Conservation (phyloP, 2,329 filamentous ascomycete genomes). For the Plectosphaerella cucumerina region DNA sequence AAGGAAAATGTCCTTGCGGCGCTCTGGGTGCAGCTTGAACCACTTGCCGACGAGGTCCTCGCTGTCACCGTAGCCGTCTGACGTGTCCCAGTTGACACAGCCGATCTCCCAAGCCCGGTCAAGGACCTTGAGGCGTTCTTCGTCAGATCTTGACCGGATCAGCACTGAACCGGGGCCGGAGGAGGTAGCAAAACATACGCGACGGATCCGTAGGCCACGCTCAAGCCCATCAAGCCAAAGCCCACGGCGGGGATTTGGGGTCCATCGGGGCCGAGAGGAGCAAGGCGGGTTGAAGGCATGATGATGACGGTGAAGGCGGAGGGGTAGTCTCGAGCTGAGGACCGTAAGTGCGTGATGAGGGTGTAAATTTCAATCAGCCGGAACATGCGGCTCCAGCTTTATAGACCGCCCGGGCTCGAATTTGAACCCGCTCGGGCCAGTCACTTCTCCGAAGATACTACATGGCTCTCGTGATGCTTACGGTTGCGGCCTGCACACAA, state of each 20-base stretch:
- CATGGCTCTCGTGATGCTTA: no score
- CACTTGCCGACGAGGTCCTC: conserved; percentile 46
- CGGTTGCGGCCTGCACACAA: no score
- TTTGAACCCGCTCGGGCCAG: no score
- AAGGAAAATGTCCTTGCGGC: conserved; percentile 44
- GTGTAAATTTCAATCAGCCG: no score
- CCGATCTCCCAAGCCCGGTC: conserved; percentile 37
- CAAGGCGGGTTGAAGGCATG: no score
- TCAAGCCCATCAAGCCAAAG: conserved; percentile 50
- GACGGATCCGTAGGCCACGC: conserved; percentile 12
- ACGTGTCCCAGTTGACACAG: conserved; percentile 37
- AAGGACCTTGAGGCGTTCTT: conserved; percentile 33
- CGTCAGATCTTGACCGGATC: conserved; percentile 19
- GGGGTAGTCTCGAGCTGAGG: no score
- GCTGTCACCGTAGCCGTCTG: conserved; percentile 38
- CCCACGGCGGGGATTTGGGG: conserved; percentile 46
- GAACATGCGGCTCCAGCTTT: no score
- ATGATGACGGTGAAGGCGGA: no score
- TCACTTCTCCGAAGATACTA: no score
- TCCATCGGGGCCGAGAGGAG: conserved; percentile 47
- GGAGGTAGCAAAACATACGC: not conserved
- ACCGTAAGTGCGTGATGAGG: no score
- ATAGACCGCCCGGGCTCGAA: no score
- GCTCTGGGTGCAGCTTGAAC: conserved; percentile 43
- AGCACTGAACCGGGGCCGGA: no score